Base-by-base conservation (phyloP, 352 stramenopile genomes). In the Saprolegnia diclina region DNA sequence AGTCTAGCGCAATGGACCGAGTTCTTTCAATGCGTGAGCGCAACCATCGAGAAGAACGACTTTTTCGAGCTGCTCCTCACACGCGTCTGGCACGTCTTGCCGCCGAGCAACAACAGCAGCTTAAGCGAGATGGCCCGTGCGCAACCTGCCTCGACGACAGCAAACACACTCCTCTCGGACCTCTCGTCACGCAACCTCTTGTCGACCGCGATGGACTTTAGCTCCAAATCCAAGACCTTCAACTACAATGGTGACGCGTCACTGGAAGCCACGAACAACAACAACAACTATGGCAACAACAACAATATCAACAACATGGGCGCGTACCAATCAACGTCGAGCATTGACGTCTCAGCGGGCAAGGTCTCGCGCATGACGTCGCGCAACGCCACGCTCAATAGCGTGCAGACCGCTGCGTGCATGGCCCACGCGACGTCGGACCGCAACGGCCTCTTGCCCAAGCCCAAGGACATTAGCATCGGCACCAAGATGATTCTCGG, bases 51-150 rank as follows among this genome's bases (percentile, higher is more conserved):
- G 7, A 91, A 79, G 44, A 79, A 90, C 24, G 83, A 91, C 65
- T 90, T 86, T 75, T 91, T 90, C 69, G 83, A 91, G 40, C 57
- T 91, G 13, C 64, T 91, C 26, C 75, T 91, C 64, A 87, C 83
- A 52, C 81, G 83, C 35, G 83, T 88, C 21, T 91, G 83, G 83
- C 80, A 80, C 50, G 83, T 69, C 7, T 24, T 78, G 5, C 75
- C 77, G 21, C 73, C 64, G 1, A 73, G 74, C 22, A 67, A 74
- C 26, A 70, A 66, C 10, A 76, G 79, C 37, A 72, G 29, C 4
- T 24, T 72, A 24, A 9, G 16, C 3, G 24, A 16, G 35, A 85
- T 74, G 18, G 77, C 78, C 19, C 77, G 76, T 13, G 78, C 75
- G 46, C 56, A 16, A 10, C 56, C 57, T 5, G 56, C 40, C 5